Evolutionary conservation across 148 eudicot species (phyloP), one percentile per base, ranked within the genome.

Genomic region (Dianthus caryophyllus): DNA sequence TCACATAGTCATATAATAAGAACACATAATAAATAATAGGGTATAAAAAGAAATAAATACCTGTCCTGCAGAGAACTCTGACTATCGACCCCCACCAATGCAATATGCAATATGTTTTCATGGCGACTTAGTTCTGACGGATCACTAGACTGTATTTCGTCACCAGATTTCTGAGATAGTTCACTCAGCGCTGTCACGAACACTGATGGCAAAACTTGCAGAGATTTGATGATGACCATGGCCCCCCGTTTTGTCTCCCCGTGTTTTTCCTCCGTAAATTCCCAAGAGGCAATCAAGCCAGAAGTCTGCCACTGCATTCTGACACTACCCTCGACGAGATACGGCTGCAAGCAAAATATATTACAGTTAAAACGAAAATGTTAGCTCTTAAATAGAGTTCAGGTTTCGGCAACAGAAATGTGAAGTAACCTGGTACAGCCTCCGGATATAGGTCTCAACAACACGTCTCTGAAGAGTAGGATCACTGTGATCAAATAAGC

Each of bases 231-330:
- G 15, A 88, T 77, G 78, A 90, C 96, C 99, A 95, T 90, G 69
- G 96, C 87, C 51, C 99, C 99, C 90, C 94, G 87, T 73, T 85
- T 95, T 78, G 66, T 85, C 73, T 83, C 97, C 49, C 64, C 76
- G 69, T 75, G 87, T 64, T 84, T 85, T 78, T 84, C 99, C 74
- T 95, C 96, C 79, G 84, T 62, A 76, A 90, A 95, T 76, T 90
- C 88, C 99, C 99, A 95, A 18, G 97, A 85, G 75, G 91, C 91
- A 65, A 95, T 90, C 62, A 90, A 96, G 26, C 94, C 99, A 61
- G 83, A 79, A 77, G 93, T 85, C 75, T 95, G 97, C 97, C 99
- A 90, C 77, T 90, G 99, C 99, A 95, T 95, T 72, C 96, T 85
- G 59, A 95, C 89, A 83, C 96, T 90, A 57, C 93, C 97, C 73